Base-by-base conservation (phyloP, 805 yeast genomes). In the Schizosaccharomyces cryophilus region DNA sequence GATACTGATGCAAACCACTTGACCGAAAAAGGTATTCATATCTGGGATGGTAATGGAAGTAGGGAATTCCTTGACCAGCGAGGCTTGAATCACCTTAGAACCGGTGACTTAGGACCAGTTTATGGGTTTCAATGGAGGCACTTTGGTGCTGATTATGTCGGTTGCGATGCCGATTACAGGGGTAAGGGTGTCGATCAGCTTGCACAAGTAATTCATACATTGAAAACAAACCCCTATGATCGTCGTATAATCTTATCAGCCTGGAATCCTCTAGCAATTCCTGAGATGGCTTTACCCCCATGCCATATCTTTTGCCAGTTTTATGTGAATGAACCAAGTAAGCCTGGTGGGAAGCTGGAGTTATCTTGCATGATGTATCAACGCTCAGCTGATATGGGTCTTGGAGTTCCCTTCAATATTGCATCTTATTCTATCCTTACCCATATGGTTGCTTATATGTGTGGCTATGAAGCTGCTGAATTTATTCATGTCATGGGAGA, bases 101-200 rank as follows among this genome's bases (percentile, higher is more conserved):
- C 81, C 67, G 97, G 97, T 61, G 99, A 93, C 72, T 72, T 93
- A 66, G 99, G 99, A 0, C 98, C 99, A 1, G 96, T 93, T 2
- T 93, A 93, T 70, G 99, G 99, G 0, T 93, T 93, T 73, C 99
- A 93, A 72, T 93, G 99, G 99, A 81, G 99, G 67, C 98, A 93
- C 72, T 93, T 93, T 71, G 98, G 98, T 55, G 98, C 99, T 4
- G 81, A 85, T 65, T 93, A 93, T 70, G 75, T 68, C 40, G 88
- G 87, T 61, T 87, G 95, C 68, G 88, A 90, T 63, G 77, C 89
- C 2, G 94, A 93, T 69, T 93, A 93, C 69, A 69, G 84, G 0
- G 90, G 88, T 3, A 77, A 86, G 69, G 99, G 99, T 13, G 83
- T 80, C 62, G 99, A 93, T 70, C 99, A 93, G 73, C 75, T 93